A percentile compares a stretch with the other conserved stretches of the same genome.
Conservation (phyloP, 2,329 filamentous ascomycete species). For the Fusarium hostae region DNA sequence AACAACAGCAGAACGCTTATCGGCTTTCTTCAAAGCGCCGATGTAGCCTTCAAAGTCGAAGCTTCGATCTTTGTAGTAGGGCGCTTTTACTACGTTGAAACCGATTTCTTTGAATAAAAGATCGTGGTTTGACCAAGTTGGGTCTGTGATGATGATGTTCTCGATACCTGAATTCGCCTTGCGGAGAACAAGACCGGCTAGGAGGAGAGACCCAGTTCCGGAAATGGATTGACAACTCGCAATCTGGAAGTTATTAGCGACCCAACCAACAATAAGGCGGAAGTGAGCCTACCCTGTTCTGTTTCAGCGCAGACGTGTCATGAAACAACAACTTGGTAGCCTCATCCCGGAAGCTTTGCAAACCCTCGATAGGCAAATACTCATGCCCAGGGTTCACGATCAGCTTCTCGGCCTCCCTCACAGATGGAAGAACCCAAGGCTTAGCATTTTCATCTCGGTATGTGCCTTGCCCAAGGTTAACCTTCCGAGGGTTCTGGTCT, state of each 20-base stretch:
- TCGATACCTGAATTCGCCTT: conserved; percentile 40
- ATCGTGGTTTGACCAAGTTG: conserved; percentile 57
- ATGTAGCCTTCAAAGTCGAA: conserved; percentile 51
- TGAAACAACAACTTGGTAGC: conserved; percentile 49
- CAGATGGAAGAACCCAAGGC: conserved; percentile 54
- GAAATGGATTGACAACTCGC: conserved; percentile 53
- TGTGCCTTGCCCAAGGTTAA: conserved; percentile 53
- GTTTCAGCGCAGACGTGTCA: conserved; percentile 39
- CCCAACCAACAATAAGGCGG: fast-evolving
- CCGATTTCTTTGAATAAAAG: conserved; percentile 50
- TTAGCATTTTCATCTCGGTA: conserved; percentile 53
- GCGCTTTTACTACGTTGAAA: conserved; percentile 46
- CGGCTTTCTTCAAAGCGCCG: conserved; percentile 42
- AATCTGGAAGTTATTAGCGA: conserved; percentile 31
- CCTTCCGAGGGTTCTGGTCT: conserved; percentile 48
- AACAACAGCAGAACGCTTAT: conserved; percentile 44
- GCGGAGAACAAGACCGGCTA: conserved; percentile 49
- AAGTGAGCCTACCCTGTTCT: conserved; percentile 42
- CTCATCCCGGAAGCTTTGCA: conserved; percentile 47
- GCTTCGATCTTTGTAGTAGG: conserved; percentile 50
- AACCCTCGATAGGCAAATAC: conserved; percentile 52
- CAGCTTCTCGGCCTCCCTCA: conserved; percentile 41
- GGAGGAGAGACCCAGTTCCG: conserved; percentile 54
- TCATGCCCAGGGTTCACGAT: conserved; percentile 48
- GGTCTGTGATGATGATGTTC: conserved; percentile 52